Conservation (phyloP, 805 yeast genomes). For the Zygosaccharomyces siamensis region DNA sequence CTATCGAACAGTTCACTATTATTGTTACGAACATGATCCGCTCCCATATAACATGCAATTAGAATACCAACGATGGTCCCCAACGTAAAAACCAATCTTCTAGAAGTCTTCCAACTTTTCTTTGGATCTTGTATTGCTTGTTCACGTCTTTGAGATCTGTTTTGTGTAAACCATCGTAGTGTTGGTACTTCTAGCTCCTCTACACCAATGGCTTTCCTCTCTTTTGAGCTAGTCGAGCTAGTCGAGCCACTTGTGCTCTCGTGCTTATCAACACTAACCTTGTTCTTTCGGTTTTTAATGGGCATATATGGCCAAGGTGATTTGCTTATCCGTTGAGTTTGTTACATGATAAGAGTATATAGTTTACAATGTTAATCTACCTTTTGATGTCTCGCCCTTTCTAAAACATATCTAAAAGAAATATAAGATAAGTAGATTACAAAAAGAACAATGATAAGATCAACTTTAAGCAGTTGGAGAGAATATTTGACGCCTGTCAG, state of each 20-base stretch:
- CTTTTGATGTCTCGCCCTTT: background rate
- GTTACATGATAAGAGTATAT: background rate
- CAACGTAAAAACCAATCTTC: conserved; percentile 55
- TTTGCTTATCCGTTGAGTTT: background rate
- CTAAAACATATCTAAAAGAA: conserved; percentile 1
- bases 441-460: conserved; percentile 49
- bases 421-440: background rate
- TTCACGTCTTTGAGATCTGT: conserved; percentile 1
- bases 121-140: conserved; percentile 1
- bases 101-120: conserved; percentile 41
- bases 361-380: background rate
- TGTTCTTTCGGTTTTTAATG: background rate
- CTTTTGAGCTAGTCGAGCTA: background rate
- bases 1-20: conserved; percentile 40
- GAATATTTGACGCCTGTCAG: conserved; percentile 91
- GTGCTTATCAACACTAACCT: background rate
- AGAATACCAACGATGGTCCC: conserved; percentile 72
- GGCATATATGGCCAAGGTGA: background rate
- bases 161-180: conserved; percentile 1
- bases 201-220: background rate
- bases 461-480: conserved; percentile 75
- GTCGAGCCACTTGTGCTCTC: background rate
- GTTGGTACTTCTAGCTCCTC: conserved; percentile 1
- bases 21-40: conserved; percentile 25
- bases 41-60: conserved; percentile 59